Conservation (phyloP, 495 filamentous ascomycete species). For the Penicillium diatomitis region DNA sequence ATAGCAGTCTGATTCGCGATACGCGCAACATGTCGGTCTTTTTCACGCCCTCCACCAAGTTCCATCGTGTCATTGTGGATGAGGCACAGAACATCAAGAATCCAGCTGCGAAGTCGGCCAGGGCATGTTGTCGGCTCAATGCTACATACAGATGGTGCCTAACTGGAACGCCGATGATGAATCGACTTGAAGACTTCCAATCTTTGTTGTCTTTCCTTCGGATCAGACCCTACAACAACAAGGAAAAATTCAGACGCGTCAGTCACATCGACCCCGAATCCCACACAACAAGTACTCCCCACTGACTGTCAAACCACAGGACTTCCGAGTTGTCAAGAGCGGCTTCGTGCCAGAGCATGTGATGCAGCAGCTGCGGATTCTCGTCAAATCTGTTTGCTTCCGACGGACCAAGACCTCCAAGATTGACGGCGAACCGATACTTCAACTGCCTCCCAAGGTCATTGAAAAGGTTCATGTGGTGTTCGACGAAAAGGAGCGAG, state of each 20-base stretch:
- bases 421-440: slow-evolving; percentile 79
- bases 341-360: slow-evolving; percentile 29
- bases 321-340: slow-evolving; percentile 50
- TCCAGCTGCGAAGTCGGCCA: slow-evolving; percentile 54
- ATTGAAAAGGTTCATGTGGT: slow-evolving; percentile 55
- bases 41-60: slow-evolving; percentile 55
- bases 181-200: slow-evolving; percentile 72
- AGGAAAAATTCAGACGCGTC: slow-evolving; percentile 51
- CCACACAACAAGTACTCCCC: too few species aligned
- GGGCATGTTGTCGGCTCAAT: slow-evolving; percentile 51
- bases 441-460: slow-evolving; percentile 62
- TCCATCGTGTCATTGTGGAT: slow-evolving; percentile 82
- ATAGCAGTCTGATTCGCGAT: slow-evolving; percentile 6
- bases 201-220: slow-evolving; percentile 73
- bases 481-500: slow-evolving; percentile 66
- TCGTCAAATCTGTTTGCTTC: slow-evolving; percentile 79
- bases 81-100: slow-evolving; percentile 97
- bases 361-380: slow-evolving; percentile 64
- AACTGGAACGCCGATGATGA: slow-evolving; percentile 95
- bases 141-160: slow-evolving; percentile 71
- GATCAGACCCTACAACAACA: slow-evolving; percentile 70
- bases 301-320: slow-evolving; percentile 6
- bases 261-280: slow-evolving; percentile 7
- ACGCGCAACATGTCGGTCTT: slow-evolving; percentile 42
- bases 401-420: slow-evolving; percentile 75